Conservation (phyloP, 2,329 filamentous ascomycete species). For the Capronia epimyces region DNA sequence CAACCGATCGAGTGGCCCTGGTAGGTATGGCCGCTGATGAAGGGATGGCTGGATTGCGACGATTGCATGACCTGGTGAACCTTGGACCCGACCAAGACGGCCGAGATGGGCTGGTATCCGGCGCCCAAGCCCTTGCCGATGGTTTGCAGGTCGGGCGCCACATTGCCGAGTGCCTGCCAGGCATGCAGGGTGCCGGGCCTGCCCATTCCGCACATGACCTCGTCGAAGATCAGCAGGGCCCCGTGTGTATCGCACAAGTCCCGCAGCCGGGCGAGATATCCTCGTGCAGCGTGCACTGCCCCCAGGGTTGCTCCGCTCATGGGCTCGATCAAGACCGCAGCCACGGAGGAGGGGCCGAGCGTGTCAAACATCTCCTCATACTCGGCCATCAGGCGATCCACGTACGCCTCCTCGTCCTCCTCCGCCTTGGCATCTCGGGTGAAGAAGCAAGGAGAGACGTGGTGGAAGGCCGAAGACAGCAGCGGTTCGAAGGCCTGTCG, state of each 20-base stretch:
- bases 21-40: conserved; percentile 56
- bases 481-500: conserved; percentile 33
- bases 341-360: conserved; percentile 43
- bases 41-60: conserved; percentile 43
- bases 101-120: conserved; percentile 53
- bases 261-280: conserved; percentile 51
- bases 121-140: conserved; percentile 56
- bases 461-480: conserved; percentile 9
- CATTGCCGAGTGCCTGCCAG: conserved; percentile 45
- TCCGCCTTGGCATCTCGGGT: conserved; percentile 30
- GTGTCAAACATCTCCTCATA: conserved; percentile 46
- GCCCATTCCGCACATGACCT: conserved; percentile 55
- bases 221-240: conserved; percentile 66
- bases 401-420: conserved; percentile 40
- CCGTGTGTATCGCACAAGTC: conserved; percentile 57
- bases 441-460: conserved; percentile 31
- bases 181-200: conserved; percentile 53
- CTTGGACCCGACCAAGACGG: conserved; percentile 47
- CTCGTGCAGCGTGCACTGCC: conserved; percentile 46
- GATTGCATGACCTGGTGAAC: conserved; percentile 44
- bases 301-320: conserved; percentile 47
- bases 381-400: conserved; percentile 39
- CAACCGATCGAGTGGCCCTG: conserved; percentile 54
- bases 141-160: conserved; percentile 53
- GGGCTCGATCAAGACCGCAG: conserved; percentile 48